Conservation (phyloP, 441 rosid species). For the Erysimum cheiri region DNA sequence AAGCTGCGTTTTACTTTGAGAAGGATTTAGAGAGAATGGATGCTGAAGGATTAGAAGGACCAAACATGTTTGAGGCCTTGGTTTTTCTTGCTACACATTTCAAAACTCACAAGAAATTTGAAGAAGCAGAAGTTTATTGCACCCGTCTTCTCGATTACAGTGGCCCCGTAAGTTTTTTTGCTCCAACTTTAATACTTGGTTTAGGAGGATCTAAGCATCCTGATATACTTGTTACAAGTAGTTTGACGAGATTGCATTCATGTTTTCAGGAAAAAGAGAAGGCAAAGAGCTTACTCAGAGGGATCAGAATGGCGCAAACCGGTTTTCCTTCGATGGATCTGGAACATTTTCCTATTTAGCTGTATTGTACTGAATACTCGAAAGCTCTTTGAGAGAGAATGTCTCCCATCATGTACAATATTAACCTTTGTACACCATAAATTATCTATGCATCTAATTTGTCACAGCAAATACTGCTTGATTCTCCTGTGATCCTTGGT, state of each 20-base stretch:
- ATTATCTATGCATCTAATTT: slow-evolving; percentile 12
- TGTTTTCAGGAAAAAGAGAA: slow-evolving; percentile 84
- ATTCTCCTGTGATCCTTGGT: not conserved
- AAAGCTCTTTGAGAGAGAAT: slow-evolving; percentile 35
- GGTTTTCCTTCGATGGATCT: slow-evolving; percentile 74
- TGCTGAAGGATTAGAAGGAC: slow-evolving; percentile 92
- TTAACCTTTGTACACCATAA: slow-evolving; percentile 18
- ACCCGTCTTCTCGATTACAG: slow-evolving; percentile 87
- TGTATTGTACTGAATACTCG: slow-evolving; percentile 15
- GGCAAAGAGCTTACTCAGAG: slow-evolving; percentile 81
- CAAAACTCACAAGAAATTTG: slow-evolving; percentile 68
- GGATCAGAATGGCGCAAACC: slow-evolving; percentile 64
- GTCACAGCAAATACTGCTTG: slow-evolving; percentile 15
- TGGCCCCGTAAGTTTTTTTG: slow-evolving; percentile 71
- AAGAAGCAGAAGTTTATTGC: slow-evolving; percentile 92
- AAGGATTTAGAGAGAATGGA: slow-evolving; percentile 94
- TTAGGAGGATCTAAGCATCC: slow-evolving; percentile 7
- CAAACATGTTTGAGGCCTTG: slow-evolving; percentile 88
- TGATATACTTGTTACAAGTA: not conserved
- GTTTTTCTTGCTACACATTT: slow-evolving; percentile 70
- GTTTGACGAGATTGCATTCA: slow-evolving; percentile 26
- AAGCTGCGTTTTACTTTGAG: slow-evolving; percentile 85
- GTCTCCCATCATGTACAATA: slow-evolving; percentile 29
- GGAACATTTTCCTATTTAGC: slow-evolving; percentile 76
- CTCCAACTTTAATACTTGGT: slow-evolving; percentile 15